Evolutionary conservation across 352 stramenopile species (phyloP), one percentile per base, ranked within the genome.

Genomic region (Pythium utonaiense): DNA sequence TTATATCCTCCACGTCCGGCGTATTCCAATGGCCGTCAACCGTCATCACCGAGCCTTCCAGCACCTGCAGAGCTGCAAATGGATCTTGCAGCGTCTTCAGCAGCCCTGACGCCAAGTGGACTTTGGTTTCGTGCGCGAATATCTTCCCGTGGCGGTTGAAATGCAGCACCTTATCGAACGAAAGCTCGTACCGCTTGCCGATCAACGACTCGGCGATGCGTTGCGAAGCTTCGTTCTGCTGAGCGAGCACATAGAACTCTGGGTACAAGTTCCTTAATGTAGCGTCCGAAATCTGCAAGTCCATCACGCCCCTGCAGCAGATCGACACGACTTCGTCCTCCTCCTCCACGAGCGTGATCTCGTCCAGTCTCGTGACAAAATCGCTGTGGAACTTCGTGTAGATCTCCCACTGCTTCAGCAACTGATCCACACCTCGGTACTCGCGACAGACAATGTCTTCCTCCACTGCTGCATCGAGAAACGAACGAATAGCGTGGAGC

Each of bases 191-290:
- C 38, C 66, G 38, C 30, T 66, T 73, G 13, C 67, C 65, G 21
- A 77, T 38, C 28, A 84, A 61, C n/a, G 56, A 49, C 28, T 68
- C 42, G 3, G 57, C 60, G 17, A 75, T 71, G 13, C 60, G 44
- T 6, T 55, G 42, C 19, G 64, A 41, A 14, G 72, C 54, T 3
- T 53, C 44, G 33, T 60, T 57, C 1, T 24, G 41, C 40, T 69
- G 67, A 38, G 74, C 58, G 41, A 74, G 63, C 4, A 62, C 60
- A 30, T 74, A 71, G 30, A 87, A 66, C 22, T 66, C 50, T 21
- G 78, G 78, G 47, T 85, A 88, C 19, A 88, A 58, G 54, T 70
- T 67, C 38, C 64, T 64, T n/a, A 88, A 57, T 30, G 78, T 83
- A 24, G 65, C 53, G 12, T 71, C 54, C 31, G 59, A 83, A 53